phyloP scores from a whole-genome alignment of 257 asterid genomes.

The Orobanche coerulescens region DNA sequence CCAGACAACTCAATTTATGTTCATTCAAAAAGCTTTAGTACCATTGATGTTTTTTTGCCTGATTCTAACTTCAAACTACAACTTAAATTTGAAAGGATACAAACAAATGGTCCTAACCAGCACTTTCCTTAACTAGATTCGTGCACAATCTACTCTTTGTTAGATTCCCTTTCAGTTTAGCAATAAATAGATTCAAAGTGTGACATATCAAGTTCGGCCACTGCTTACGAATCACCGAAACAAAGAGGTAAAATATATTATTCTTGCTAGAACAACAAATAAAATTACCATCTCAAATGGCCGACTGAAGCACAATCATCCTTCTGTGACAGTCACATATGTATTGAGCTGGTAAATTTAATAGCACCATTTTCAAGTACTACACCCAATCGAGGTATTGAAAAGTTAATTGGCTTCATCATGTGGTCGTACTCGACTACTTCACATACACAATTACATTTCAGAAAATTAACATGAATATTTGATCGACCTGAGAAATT shows the following conservation, averaged over 20 bases:
- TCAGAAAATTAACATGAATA: not conserved
- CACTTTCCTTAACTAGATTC: not conserved
- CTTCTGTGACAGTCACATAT: not conserved
- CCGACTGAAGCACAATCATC: not conserved
- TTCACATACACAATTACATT: not conserved
- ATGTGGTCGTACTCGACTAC: not conserved
- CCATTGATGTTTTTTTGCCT: not conserved
- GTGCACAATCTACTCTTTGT: not conserved
- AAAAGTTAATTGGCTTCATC: not conserved
- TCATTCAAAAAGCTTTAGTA: not conserved
- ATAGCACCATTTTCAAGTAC: not conserved
- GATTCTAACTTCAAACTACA: not conserved
- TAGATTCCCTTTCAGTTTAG: not conserved
- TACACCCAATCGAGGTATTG: constrained; percentile 9
- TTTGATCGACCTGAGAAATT: not conserved
- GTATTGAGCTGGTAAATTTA: not conserved
- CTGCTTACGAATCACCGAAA: too few relatives aligned
- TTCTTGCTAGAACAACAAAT: not conserved
- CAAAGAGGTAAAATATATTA: not conserved
- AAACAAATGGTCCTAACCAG: not conserved
- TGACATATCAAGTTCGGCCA: not conserved
- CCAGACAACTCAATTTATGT: not conserved
- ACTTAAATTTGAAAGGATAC: not conserved
- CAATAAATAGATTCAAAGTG: not conserved
- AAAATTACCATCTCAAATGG: not conserved